Percentiles rank a stretch among this genome's conserved stretches.
phyloP scores from a whole-genome alignment of 176 grass and related monocot species.

The Phyllostachys edulis region DNA sequence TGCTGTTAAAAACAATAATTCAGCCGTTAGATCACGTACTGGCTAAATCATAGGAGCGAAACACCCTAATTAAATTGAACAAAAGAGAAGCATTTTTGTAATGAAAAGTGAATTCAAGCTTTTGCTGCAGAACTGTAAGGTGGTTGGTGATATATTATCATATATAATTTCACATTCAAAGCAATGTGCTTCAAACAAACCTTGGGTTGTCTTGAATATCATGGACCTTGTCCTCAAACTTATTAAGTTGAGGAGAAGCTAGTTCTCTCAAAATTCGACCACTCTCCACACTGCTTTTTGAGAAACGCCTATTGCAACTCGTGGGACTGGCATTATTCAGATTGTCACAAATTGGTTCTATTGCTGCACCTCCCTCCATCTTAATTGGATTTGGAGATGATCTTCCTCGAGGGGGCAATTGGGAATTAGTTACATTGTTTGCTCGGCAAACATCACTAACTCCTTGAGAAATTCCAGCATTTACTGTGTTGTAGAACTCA shows the following conservation, averaged over 20 bases:
- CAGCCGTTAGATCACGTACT: constrained; percentile 7
- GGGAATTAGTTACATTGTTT: constrained; percentile 29
- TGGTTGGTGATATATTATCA: not conserved
- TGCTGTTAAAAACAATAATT: constrained; percentile 34
- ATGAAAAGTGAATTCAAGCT: constrained; percentile 3
- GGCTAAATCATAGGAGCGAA: not conserved
- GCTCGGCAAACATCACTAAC: constrained; percentile 42
- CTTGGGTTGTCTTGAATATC: constrained; percentile 54
- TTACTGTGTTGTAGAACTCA: constrained; percentile 85
- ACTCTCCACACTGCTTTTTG: constrained; percentile 46
- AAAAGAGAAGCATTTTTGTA: not conserved
- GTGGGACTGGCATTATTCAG: constrained; percentile 46
- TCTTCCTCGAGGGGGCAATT: constrained; percentile 32
- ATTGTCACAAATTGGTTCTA: constrained; percentile 44
- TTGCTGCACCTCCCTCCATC: constrained; percentile 35
- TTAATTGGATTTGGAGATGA: constrained; percentile 40
- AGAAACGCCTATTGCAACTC: constrained; percentile 48
- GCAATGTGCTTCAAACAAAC: constrained; percentile 31
- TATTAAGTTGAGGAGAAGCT: constrained; percentile 56
- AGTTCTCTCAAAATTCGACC: constrained; percentile 67
- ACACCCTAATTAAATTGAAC: not conserved
- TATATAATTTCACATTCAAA: constrained; percentile 24
- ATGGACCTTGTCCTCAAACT: constrained; percentile 38
- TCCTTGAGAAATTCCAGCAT: constrained; percentile 45
- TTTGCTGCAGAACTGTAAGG: not conserved